Evolutionary conservation across 805 yeast genomes (phyloP), one percentile per base, ranked within the genome.

Genomic region (Saccharomycopsis javanensis): DNA sequence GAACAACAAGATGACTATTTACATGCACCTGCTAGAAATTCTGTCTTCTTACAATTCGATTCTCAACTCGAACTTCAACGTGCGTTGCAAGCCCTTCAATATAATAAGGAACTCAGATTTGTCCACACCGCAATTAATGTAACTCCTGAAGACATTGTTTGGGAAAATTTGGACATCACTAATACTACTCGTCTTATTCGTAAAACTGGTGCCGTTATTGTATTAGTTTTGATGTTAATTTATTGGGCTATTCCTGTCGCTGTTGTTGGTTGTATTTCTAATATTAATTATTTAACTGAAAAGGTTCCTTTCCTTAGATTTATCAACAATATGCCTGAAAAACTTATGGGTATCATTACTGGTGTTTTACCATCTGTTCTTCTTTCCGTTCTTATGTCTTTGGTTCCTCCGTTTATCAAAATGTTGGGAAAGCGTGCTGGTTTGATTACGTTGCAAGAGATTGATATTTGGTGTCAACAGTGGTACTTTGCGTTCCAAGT

Each of bases 241-340:
- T 89, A 90, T 72, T 92, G 98, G 98, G 84, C 96, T 48, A 83
- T 92, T 64, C 99, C 99, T 8, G 97, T 92, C 42, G 96, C 97
- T n/a, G 90, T 89, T 65, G 96, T 92, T 54, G 98, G 98, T 80
- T 79, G 82, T 64, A 85, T 94, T 62, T 92, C 98, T 25, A 94
- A 92, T 71, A 79, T 92, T 64, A 82, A 85, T 62, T 84, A 78
- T 66, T 75, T 90, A 67, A 88, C 86, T 38, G 74, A 78, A 37
- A 82, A 79, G 62, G 79, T 92, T 31, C 88, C 75, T 7, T 94
- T 88, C 75, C 78, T 92, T 67, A 71, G 76, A 42, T 94, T 88
- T 72, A 79, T 92, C 64, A 74, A 84, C 67, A 82, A 86, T 55
- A 75, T 91, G 74, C 97, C 97, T 13, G 33, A 61, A 0, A 75